Evolutionary conservation across 371 early-diverging fungal genomes (phyloP), one percentile per base, ranked within the genome.

Genomic region (Mucor racemosus): DNA sequence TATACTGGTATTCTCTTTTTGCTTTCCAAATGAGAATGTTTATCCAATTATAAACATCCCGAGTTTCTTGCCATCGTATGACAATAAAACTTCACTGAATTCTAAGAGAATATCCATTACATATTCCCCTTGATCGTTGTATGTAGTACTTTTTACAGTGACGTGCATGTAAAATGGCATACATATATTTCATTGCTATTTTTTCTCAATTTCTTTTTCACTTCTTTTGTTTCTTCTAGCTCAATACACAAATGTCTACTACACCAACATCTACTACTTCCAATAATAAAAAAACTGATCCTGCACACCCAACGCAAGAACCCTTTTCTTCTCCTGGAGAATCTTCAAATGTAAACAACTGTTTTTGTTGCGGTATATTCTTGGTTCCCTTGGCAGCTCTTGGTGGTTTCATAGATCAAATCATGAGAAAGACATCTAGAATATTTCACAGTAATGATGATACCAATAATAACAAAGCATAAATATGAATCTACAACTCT

Each of bases 321-420:
- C 70, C 77, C 34, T 75, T 72, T 35, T 67, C 73, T 36, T 64
- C 72, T 4, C 69, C 73, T n/a, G 33, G 15, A n/a, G 72, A 73
- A 66, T 44, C 67, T 17, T 76, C 79, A 26, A 71, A 58, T 58
- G 71, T 71, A 41, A 74, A 68, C 17, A 73, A 71, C 42, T 71
- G 71, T 40, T 41, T 34, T 11, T 78, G 79, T 54, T 78, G 79
- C 56, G 79, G 74, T 21, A 46, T 74, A 11, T 58, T 73, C 21
- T 38, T 74, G 9, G 42, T 72, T 15, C 79, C 76, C 0, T 42
- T 79, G 14, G 79, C 79, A 33, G 76, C 76, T 14, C 38, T 79
- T 10, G 76, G 74, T 42, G 79, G 76, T 10, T 42, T 72, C 1
- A 53, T 76, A 5, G 79, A 76, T 53, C 76, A 76, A 62, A 58